Evolutionary conservation across 306 rosid genomes (phyloP), one percentile per base, ranked within the genome.

Genomic region (Casuarina equisetifolia): DNA sequence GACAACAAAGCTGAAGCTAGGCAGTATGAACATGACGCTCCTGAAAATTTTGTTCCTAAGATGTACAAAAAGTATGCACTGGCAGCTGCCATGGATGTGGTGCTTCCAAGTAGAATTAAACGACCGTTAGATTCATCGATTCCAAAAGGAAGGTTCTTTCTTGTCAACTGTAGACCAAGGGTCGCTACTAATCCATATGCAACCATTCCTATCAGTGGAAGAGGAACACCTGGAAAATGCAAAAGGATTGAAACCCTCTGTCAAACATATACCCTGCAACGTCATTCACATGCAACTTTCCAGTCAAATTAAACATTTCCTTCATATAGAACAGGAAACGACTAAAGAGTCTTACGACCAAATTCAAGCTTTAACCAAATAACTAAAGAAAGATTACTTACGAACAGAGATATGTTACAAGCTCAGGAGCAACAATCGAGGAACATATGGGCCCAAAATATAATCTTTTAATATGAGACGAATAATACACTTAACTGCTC

Each of bases 1-100:
- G 98, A 92, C 75, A 95, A 81, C 59, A 92, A 54, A 64, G 87
- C 98, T 1, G 97, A 95, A 35, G 90, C 48, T 74, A 92, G 80
- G 45, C 97, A 92, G 75, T 95, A 95, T 1, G 88, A 73, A 77
- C 97, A 95, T 40, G 97, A 83, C 17, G 91, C 86, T 38, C 88
- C 91, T 0, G 94, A 55, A 81, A 92, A 88, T 15, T 76, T 52
- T 0, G 97, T 84, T 79, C 84, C 76, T n/a, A 95, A 84, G 83
- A 91, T 85, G 90, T 88, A 95, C 75, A 95, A 70, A 72, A 95
- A 91, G 74, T 84, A 92, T 2, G 90, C 90, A 88, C 97, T 92
- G 35, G 99, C 89, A 85, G 91, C 81, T 9, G 96, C 99, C 97
- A 95, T 91, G 20, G 99, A 95, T 48, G 93, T 84, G 48, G 91